Base-by-base conservation (phyloP, 2,329 filamentous ascomycete species). In the Colletotrichum liaoningense region DNA sequence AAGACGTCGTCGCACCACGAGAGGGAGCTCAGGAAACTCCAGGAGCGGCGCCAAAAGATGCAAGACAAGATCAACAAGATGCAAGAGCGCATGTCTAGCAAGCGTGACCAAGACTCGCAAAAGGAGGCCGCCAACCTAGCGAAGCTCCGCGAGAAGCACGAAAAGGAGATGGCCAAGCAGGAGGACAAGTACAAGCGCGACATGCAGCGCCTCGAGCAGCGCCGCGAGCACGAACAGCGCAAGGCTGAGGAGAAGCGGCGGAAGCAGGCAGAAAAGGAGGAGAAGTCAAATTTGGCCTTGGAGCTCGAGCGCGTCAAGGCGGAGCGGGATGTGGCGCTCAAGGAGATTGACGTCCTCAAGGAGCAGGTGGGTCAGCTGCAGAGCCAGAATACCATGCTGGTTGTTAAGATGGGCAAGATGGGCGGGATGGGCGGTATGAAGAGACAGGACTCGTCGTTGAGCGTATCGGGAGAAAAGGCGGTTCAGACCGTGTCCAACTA, bases 171-270 rank as follows among this genome's bases (percentile, higher is more conserved):
- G 0, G 88, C 89, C 56, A 93, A 92, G 79, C 89, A 92, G 65
- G 89, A 93, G 76, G 91, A 91, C 59, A 92, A 91, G 76, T 91
- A 92, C 77, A 87, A 88, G 75, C 87, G 87, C 14, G 92, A 94
- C 78, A 83, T 93, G 58, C 84, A 84, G 74, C 93, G 92, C 80
- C 83, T 93, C 2, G 90, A 94, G 75, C 88, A 90, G 75, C 91
- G 90, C 82, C 89, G 90, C 60, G 85, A 86, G 71, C 88, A 87
- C 70, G 93, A 95, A 78, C 86, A 90, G 73, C 86, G 84, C 76
- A 93, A 92, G 80, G 87, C 88, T 1, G 87, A 88, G 70, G 86
- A 88, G 59, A 81, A 86, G 30, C 83, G 82, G 58, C 83, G 82
- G 30, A 92, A 91, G 80, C 81, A 83, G 24, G 78, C 79, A 0